A percentile compares a stretch with the other conserved stretches of the same genome.
Evolutionary conservation across 495 filamentous ascomycete species (phyloP).

Genomic region (Immersiella caudata): DNA sequence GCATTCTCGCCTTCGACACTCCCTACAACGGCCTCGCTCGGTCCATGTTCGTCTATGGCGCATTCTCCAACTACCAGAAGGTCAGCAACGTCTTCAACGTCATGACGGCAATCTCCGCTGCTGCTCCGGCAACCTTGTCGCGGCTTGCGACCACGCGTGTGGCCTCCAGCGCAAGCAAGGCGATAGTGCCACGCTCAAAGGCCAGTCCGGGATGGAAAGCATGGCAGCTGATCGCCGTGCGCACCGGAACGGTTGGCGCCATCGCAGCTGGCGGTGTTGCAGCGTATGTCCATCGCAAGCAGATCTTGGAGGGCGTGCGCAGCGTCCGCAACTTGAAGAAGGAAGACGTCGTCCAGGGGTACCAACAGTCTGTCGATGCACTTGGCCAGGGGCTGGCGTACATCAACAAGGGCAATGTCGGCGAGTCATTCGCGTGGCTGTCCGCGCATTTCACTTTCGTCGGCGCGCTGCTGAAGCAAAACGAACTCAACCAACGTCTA

Average conservation of each 20-base stretch:
- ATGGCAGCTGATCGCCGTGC: conserved; percentile 85
- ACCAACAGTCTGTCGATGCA: conserved; percentile 48
- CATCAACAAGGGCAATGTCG: conserved; percentile 51
- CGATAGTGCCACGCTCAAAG: conserved; percentile 41
- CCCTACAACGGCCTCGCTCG: conserved; percentile 89
- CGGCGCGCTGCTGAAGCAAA: conserved; percentile 47
- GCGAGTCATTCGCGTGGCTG: conserved; percentile 50
- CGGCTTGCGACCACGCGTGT: conserved; percentile 46
- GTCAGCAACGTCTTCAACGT: conserved; percentile 75
- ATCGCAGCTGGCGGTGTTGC: conserved; percentile 89
- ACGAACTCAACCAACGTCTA: conserved; percentile 43
- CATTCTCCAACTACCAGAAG: conserved; percentile 84
- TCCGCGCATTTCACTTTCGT: conserved; percentile 54
- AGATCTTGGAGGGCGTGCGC: conserved; percentile 63
- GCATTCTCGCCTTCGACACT: conserved; percentile 90
- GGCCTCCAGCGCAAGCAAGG: conserved; percentile 32
- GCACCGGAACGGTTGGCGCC: conserved; percentile 80
- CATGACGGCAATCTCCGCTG: conserved; percentile 59
- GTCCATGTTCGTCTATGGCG: conserved; percentile 85
- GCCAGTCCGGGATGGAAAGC: conserved; percentile 53
- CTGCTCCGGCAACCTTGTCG: conserved; percentile 52
- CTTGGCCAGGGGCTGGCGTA: conserved; percentile 54
- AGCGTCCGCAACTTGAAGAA: conserved; percentile 43
- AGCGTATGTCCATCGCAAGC: conserved; percentile 77
- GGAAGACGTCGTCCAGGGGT: conserved; percentile 44